These are phyloP conservation scores for Botryosphaeria dothidea DNA, from an alignment of 2,329 filamentous ascomycete species.

Conservation along the genomic window DNA sequence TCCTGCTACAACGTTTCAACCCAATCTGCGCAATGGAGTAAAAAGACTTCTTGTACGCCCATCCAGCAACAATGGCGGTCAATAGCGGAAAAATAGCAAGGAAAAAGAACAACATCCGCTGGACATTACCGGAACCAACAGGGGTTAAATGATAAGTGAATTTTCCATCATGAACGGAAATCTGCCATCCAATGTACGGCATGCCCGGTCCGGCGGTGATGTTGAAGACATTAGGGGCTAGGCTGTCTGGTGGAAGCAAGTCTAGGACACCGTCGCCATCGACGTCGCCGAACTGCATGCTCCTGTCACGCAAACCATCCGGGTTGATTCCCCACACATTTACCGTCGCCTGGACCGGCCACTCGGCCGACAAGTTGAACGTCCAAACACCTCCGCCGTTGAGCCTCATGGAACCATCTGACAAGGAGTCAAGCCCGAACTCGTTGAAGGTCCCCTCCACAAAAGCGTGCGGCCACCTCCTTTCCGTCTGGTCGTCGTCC, in stretches of 20 bases:
- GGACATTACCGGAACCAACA: constrained; percentile 54
- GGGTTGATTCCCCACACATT: neutral
- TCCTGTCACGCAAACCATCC: neutral
- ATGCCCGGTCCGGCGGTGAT: neutral
- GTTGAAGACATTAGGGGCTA: neutral
- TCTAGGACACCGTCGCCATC: neutral
- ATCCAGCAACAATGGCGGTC: constrained; percentile 53
- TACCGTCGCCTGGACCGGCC: neutral
- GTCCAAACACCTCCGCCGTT: neutral
- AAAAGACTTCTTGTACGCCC: constrained; percentile 61
- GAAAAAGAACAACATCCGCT: constrained; percentile 57
- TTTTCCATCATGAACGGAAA: constrained; percentile 57
- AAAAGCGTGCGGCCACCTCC: constrained; percentile 37
- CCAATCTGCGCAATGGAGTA: constrained; percentile 55
- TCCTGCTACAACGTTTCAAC: constrained; percentile 45
- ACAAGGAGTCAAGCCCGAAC: neutral
- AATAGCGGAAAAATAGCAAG: constrained; percentile 56
- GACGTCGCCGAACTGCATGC: neutral
- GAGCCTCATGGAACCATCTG: neutral
- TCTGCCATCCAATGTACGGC: constrained; percentile 47
- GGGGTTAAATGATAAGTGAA: constrained; percentile 56
- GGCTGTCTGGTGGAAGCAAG: neutral
- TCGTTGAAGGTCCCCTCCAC: neutral
- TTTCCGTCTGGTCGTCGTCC: constrained; percentile 32
- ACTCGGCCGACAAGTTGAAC: neutral